Evolutionary conservation across 2,329 filamentous ascomycete species (phyloP).

Genomic region (Microdochium bolleyi): DNA sequence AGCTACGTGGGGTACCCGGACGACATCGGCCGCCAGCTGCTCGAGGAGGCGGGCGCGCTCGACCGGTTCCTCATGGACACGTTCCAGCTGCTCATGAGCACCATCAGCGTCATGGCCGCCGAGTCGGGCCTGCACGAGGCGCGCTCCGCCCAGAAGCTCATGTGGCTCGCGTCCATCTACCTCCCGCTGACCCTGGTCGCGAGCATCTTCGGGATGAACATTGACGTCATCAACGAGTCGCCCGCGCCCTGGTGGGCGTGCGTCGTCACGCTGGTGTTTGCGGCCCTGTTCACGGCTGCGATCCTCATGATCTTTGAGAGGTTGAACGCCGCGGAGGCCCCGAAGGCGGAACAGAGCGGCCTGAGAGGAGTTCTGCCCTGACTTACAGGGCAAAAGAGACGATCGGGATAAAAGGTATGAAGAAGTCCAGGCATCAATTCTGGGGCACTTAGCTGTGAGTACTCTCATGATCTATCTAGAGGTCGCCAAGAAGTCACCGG

Average conservation of each 20-base stretch:
- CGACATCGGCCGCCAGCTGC: background rate
- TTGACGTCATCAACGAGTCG: background rate
- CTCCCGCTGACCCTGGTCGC: background rate
- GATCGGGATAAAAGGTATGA: too few species aligned
- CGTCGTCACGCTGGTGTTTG: background rate
- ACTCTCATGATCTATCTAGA: too few species aligned
- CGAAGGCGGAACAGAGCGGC: too few species aligned
- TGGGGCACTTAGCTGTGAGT: too few species aligned
- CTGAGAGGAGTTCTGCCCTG: too few species aligned
- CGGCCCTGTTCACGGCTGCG: background rate
- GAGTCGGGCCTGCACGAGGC: background rate
- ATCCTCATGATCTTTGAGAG: background rate
- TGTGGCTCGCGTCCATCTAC: background rate
- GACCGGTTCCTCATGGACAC: background rate
- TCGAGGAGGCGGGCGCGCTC: background rate
- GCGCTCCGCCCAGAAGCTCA: background rate
- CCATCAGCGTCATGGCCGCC: background rate
- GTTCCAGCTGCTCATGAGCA: conserved; percentile 1
- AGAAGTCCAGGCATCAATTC: too few species aligned
- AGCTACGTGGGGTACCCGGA: background rate
- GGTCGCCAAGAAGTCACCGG: too few species aligned
- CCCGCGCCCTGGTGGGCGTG: background rate
- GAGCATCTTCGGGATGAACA: background rate
- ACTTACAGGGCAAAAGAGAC: too few species aligned
- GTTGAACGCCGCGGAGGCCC: too few species aligned